Evolutionary conservation across 768 basidiomycete species (phyloP).

Genomic region (Phanerodontia chrysosporium): DNA sequence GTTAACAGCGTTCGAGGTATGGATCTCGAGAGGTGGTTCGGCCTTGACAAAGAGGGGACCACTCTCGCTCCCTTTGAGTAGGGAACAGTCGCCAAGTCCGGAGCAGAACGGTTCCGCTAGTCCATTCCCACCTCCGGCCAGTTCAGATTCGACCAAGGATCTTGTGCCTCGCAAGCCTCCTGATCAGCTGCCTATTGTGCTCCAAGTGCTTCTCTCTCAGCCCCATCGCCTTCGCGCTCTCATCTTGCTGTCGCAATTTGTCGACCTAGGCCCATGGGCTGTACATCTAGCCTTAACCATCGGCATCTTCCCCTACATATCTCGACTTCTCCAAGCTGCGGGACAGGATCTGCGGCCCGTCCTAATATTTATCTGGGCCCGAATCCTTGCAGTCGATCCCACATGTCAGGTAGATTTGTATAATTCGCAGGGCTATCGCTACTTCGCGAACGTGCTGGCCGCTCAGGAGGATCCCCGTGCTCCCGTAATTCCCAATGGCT

Average conservation of each 20-base stretch:
- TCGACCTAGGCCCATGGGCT: constrained; percentile 98
- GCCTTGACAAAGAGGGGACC: constrained; percentile 77
- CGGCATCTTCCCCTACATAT: constrained; percentile 98
- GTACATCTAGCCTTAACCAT: constrained; percentile 94
- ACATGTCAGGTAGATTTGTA: constrained; percentile 88
- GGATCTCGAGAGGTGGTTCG: constrained; percentile 92
- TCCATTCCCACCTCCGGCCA: constrained; percentile 20
- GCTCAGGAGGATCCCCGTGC: constrained; percentile 55
- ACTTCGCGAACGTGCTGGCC: constrained; percentile 77
- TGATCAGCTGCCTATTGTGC: constrained; percentile 94
- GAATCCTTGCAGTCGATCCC: constrained; percentile 94
- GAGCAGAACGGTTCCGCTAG: constrained; percentile 10
- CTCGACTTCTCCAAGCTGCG: constrained; percentile 91
- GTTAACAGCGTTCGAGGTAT: constrained; percentile 95
- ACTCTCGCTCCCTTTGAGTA: constrained; percentile 58
- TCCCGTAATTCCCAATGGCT: constrained; percentile 74
- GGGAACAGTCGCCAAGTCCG: constrained; percentile 21
- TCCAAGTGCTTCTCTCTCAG: constrained; percentile 95
- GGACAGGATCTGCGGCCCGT: constrained; percentile 95
- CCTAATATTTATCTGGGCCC: constrained; percentile 97
- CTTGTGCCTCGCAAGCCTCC: constrained; percentile 88
- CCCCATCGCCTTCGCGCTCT: constrained; percentile 93
- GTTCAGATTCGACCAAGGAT: constrained; percentile 22
- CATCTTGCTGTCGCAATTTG: constrained; percentile 93
- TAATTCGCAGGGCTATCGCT: constrained; percentile 78